Conservation (phyloP, 2,329 filamentous ascomycete species). For the Phyllosticta citriasiana region DNA sequence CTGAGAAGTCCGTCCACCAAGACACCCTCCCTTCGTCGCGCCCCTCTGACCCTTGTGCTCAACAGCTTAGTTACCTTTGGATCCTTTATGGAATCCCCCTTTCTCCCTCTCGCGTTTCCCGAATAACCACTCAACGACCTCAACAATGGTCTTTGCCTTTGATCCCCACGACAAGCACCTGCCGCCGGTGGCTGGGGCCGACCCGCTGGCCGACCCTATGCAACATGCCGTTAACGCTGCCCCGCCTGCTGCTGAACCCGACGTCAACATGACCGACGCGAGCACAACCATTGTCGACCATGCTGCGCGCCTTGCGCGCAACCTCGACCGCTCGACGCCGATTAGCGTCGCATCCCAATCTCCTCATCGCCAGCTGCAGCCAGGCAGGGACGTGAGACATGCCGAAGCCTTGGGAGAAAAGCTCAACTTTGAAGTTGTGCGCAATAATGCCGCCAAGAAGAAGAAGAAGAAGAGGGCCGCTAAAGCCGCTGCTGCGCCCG, state of each 20-base stretch:
- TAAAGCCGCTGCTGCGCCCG: constrained; percentile 27
- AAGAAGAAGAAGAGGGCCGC: constrained; percentile 30
- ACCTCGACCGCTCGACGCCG: constrained; percentile 22
- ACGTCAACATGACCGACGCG: not conserved
- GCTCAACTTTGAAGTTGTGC: constrained; percentile 24
- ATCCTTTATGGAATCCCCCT: not conserved
- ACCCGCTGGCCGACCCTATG: not conserved
- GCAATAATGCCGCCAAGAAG: constrained; percentile 18
- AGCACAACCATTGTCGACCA: not conserved
- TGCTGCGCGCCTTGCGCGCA: constrained; percentile 7
- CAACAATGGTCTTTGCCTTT: constrained; percentile 9
- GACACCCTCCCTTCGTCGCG: constrained; percentile 1
- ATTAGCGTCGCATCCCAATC: constrained; percentile 26
- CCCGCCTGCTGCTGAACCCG: not conserved
- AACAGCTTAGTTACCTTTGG: not conserved
- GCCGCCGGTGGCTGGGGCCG: not conserved
- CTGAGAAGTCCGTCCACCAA: not conserved
- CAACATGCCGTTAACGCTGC: not conserved
- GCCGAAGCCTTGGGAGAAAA: constrained; percentile 22
- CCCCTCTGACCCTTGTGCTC: constrained; percentile 2
- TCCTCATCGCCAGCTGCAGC: constrained; percentile 19
- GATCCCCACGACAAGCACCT: constrained; percentile 10
- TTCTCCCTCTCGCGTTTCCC: constrained; percentile 4
- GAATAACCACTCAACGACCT: not conserved
- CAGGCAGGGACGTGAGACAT: constrained; percentile 8